phyloP scores from a whole-genome alignment of 73 alveolate genomes.

The Durusdinium trenchii region DNA sequence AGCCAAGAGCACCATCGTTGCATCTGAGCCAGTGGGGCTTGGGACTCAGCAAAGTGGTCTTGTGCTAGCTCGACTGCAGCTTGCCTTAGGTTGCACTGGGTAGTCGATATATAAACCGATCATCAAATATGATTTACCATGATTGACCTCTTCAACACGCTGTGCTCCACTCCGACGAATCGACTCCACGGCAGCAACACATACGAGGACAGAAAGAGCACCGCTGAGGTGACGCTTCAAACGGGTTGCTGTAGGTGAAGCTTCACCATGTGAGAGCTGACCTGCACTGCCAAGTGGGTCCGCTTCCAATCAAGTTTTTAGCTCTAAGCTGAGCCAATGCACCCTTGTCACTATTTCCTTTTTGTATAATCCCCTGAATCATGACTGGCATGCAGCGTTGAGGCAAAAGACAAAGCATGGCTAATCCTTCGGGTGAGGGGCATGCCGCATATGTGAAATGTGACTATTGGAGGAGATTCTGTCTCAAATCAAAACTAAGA shows the following conservation, averaged over 20 bases:
- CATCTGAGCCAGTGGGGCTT: background rate
- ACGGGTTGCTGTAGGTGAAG: conserved; percentile 23
- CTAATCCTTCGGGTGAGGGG: no score
- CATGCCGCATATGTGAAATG: no score
- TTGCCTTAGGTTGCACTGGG: background rate
- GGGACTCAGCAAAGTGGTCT: conserved; percentile 12
- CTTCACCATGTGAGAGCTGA: conserved; percentile 48
- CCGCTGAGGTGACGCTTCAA: background rate
- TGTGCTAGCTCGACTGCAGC: conserved; percentile 58
- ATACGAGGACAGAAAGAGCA: no score
- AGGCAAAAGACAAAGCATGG: no score
- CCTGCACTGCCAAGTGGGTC: background rate
- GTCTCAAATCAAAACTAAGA: no score
- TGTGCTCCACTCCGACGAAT: background rate
- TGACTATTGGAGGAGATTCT: no score
- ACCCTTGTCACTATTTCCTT: no score
- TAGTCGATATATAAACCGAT: background rate
- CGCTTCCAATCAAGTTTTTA: no score
- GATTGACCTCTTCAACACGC: background rate
- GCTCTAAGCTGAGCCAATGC: no score
- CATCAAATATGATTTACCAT: background rate
- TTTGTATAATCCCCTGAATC: no score
- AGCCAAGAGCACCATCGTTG: background rate
- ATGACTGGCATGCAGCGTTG: no score
- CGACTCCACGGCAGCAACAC: no score